Conservation (phyloP, 129 eudicot species). For the sunflower (Helianthus annuus) region DNA sequence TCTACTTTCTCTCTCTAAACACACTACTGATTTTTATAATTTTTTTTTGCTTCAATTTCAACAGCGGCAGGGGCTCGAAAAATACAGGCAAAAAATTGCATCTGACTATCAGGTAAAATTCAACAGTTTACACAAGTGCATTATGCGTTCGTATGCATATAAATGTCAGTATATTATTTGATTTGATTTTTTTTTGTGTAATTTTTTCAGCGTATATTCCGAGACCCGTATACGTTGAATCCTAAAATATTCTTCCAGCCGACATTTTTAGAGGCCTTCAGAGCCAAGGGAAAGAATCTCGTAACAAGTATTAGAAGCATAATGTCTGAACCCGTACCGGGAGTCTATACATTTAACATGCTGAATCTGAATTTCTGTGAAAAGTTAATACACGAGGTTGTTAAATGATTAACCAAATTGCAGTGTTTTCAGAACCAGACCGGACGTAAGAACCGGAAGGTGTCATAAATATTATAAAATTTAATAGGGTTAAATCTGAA, state of each 20-base stretch:
- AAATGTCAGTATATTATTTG: no score
- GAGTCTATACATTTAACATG: conserved; percentile 74
- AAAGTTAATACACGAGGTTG: conserved; percentile 74
- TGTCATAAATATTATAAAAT: no score
- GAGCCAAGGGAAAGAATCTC: conserved; percentile 38
- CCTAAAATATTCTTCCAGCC: conserved; percentile 67
- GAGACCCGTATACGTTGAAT: conserved; percentile 62
- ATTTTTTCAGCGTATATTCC: conserved; percentile 61
- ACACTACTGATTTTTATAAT: neutral
- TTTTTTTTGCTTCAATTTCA: conserved; percentile 10
- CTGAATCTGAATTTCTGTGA: conserved; percentile 76
- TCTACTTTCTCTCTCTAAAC: no score
- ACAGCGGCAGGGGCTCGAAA: conserved; percentile 79
- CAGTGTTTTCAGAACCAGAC: no score
- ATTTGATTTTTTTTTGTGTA: neutral
- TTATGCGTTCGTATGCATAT: no score
- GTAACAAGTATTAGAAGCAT: conserved; percentile 66
- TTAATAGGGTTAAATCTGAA: no score
- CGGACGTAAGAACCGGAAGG: no score
- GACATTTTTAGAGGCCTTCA: conserved; percentile 66
- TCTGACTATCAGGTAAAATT: conserved; percentile 72
- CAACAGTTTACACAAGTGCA: neutral
- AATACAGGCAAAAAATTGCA: conserved; percentile 81
- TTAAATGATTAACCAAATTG: neutral
- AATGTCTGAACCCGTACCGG: conserved; percentile 72